Evolutionary conservation across 306 rosid species (phyloP).

Genomic region (Vicia villosa): DNA sequence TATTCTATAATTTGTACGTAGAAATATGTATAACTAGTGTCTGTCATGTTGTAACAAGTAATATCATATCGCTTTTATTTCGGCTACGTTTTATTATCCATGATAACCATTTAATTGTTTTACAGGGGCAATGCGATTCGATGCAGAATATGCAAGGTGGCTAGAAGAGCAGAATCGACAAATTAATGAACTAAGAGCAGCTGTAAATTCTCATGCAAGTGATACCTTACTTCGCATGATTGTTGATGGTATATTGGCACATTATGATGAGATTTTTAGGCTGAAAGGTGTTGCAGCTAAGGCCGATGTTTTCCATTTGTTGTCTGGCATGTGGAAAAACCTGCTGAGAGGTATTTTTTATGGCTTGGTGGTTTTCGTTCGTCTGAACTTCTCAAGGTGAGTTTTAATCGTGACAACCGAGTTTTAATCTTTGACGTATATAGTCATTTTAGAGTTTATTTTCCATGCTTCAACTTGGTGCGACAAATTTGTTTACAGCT

Average conservation of each 20-base stretch:
- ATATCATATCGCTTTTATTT: too few species aligned
- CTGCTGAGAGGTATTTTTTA: constrained; percentile 92
- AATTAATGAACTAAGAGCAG: constrained; percentile 86
- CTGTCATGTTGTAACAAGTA: constrained; percentile 19
- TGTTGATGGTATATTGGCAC: constrained; percentile 76
- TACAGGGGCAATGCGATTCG: constrained; percentile 93
- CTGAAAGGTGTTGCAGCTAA: constrained; percentile 85
- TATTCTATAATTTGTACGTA: constrained; percentile 25
- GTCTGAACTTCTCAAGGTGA: constrained; percentile 94
- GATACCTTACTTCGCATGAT: constrained; percentile 94
- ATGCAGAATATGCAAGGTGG: constrained; percentile 93
- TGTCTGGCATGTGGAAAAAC: constrained; percentile 99
- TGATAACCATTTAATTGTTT: constrained; percentile 38
- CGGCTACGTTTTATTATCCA: too few species aligned
- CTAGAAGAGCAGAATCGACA: constrained; percentile 92
- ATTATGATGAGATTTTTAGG: constrained; percentile 88
- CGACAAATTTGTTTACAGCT: constrained; percentile 60
- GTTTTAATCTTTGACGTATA: constrained; percentile 4
- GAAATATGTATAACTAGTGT: constrained; percentile 14
- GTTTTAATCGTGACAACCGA: constrained; percentile 18
- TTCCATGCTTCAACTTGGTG: neutral
- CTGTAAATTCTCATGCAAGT: constrained; percentile 94
- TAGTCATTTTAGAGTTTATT: constrained; percentile 30
- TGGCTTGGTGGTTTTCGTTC: constrained; percentile 99
- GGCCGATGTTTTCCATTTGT: constrained; percentile 92